phyloP scores from a whole-genome alignment of 768 basidiomycete species.

The Rhizopogon vinicolor region DNA sequence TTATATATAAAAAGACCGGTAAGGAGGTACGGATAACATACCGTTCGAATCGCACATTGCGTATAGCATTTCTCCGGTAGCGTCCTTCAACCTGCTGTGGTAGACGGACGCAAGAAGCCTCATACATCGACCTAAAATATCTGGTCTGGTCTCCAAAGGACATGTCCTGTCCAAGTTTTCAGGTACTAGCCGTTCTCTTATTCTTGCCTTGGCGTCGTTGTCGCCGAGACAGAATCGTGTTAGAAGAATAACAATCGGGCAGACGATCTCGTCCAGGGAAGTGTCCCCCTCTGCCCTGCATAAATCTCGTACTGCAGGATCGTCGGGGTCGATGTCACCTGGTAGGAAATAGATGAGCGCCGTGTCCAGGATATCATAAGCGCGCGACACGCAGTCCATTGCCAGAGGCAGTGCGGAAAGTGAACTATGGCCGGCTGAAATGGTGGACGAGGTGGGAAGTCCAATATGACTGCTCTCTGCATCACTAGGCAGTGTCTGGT shows the following conservation, averaged over 20 bases:
- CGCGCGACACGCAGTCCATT: conserved; percentile 53
- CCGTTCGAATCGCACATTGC: conserved; percentile 78
- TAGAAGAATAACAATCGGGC: conserved; percentile 74
- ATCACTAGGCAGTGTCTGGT: conserved; percentile 12
- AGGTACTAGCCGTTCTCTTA: conserved; percentile 72
- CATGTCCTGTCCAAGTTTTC: conserved; percentile 73
- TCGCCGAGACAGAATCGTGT: conserved; percentile 66
- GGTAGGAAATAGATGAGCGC: conserved; percentile 61
- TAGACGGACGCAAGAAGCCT: conserved; percentile 74
- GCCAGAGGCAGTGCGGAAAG: conserved; percentile 8
- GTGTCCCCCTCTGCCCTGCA: conserved; percentile 48
- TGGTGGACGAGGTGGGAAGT: conserved; percentile 20
- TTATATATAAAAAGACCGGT: not conserved
- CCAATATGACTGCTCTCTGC: conserved; percentile 19
- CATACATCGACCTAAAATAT: conserved; percentile 75
- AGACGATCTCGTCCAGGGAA: conserved; percentile 70
- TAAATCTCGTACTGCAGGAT: conserved; percentile 49
- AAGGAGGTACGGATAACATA: conserved; percentile 18
- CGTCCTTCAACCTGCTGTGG: conserved; percentile 65
- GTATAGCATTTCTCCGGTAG: conserved; percentile 85
- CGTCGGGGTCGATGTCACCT: conserved; percentile 58
- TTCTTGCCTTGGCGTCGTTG: conserved; percentile 46
- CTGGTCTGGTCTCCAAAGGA: conserved; percentile 68
- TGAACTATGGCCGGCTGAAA: conserved; percentile 16
- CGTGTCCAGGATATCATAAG: conserved; percentile 66